Base-by-base conservation (phyloP, 495 filamentous ascomycete species). In the Stereocaulon alpinum region DNA sequence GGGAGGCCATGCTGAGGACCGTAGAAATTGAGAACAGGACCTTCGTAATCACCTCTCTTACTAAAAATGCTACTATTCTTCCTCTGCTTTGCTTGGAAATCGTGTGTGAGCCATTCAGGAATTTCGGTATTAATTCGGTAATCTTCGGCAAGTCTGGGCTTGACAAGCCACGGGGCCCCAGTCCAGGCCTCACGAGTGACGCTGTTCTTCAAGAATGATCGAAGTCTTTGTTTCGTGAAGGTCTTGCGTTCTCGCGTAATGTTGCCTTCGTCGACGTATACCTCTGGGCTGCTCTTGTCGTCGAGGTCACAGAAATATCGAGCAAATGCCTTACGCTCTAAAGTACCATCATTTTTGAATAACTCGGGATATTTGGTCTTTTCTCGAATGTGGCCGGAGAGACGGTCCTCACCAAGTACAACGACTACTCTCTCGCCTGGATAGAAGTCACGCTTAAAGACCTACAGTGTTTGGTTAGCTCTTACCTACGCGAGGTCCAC, bases 91-190 rank as follows among this genome's bases (percentile, higher is more conserved):
- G 86, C 77, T 70, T 88, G 91, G 60, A 77, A 84, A 52, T 90
- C 86, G 68, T 91, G 86, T 51, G 84, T 86, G 6, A 96, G 74
- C 64, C 93, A 86, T 20, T 85, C 81, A 4, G 93, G 94, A 40
- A 99, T 81, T 57, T 86, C 83, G 10, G 82, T 91, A 54, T 85
- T 82, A 63, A 99, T 94, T 59, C 86, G 86, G 65, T 91, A 95
- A 62, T 84, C 77, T 34, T 84, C 82, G 1, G 94, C 94, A 49
- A 95, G 82, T 51, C 87, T 81, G 20, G 86, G 79, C 72, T 96
- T 97, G 22, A 97, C 91, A 40, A 95, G 70, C 93, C 93, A 99
- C 11, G 94, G 94, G 0, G 93, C 93, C 5, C 92, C 91, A 45
- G 81, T 88, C 92, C 92, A 97, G 0, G 91, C 80, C 65, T 97